These are phyloP conservation scores for Cephaloascus fragrans DNA, from an alignment of 805 yeast genomes.

Conservation along the genomic window DNA sequence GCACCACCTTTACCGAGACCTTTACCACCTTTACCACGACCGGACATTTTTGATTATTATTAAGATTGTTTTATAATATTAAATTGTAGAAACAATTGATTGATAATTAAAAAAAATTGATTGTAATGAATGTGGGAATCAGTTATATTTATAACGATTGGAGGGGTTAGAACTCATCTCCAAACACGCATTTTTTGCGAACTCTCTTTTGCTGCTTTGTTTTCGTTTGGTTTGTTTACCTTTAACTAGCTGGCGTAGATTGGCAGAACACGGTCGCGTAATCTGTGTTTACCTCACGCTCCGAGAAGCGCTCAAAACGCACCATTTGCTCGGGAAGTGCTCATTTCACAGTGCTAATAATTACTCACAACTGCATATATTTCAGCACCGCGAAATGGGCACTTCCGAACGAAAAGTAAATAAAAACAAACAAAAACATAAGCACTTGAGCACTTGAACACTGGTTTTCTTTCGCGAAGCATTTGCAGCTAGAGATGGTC, in stretches of 20 bases:
- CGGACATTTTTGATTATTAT: conserved; percentile 60
- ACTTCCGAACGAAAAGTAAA: neutral
- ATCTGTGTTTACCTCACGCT: neutral
- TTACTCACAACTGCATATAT: neutral
- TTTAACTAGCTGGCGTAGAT: neutral
- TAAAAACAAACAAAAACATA: too few relatives aligned
- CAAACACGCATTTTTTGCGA: neutral
- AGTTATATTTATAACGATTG: neutral
- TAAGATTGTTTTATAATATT: too few relatives aligned
- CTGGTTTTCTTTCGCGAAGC: too few relatives aligned
- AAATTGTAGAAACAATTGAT: neutral
- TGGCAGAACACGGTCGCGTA: neutral
- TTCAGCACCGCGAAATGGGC: neutral
- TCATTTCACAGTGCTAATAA: neutral
- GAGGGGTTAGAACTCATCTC: too few relatives aligned
- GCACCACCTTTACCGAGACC: conserved; percentile 99
- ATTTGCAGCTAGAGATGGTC: too few relatives aligned
- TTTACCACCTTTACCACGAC: conserved; percentile 99
- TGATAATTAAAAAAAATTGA: too few relatives aligned
- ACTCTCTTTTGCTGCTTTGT: neutral
- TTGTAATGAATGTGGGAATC: neutral
- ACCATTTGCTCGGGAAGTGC: neutral
- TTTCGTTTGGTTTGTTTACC: neutral
- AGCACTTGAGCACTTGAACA: too few relatives aligned
- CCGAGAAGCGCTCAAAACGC: neutral